Base-by-base conservation (phyloP, 129 eudicot genomes). In the Tagetes patula region DNA sequence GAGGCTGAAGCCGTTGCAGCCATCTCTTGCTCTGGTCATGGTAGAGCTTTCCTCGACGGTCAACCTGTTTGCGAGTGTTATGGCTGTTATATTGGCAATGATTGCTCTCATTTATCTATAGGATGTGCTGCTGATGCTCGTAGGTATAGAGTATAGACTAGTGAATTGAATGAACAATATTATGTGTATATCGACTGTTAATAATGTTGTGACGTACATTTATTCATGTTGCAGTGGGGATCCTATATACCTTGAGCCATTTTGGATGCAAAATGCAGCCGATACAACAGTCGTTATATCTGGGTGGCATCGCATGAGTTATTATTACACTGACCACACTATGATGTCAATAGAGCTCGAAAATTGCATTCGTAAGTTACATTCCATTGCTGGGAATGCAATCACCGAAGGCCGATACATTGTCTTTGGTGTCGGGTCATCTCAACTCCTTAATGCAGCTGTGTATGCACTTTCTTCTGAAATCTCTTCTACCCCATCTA, bases 391-490 rank as follows among this genome's bases (percentile, higher is more conserved):
- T 20, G 65, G 65, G 41, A 89, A 89, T 74, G 96, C 96, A 37
- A 71, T 82, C 9, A 83, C 92, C 2, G 43, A 85, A 27, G 90
- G 86, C 4, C 84, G 63, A 75, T 78, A 63, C 70, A 75, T 89
- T 6, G 71, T 87, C 8, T 82, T 82, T 37, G 92, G 92, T 9
- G 65, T 55, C 8, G 92, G 90, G n/a, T 87, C 92, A 14, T 75
- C 92, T 1, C 88, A 87, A 54, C 88, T 89, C 43, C 80, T 87
- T 1, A 68, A 46, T 40, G 92, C 96, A 65, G 92, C 92, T 7
- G 85, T 89, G 34, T 74, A 71, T 71, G 90, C 96, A 7, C 90
- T 86, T 58, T 75, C 92, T 58, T 13, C 56, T 70, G 72, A 33
- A 59, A 59, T 31, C 38, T 56, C 62, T 56, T 56, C 63, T 30